phyloP scores from a whole-genome alignment of 176 grass and related monocot genomes.

The Musa troglodytarum region DNA sequence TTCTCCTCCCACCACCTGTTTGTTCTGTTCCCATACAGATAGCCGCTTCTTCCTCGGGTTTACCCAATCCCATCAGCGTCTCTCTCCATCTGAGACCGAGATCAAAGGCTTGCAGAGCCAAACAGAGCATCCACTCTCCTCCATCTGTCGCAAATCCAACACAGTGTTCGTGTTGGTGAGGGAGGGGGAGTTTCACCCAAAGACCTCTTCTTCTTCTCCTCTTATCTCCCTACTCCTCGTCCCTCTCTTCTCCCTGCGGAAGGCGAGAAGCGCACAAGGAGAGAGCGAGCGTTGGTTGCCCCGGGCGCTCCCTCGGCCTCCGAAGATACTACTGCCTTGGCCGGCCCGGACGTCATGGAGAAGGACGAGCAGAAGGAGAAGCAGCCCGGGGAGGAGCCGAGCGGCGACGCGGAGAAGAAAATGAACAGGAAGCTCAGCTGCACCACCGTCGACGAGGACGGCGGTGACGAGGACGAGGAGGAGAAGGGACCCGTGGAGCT shows the following conservation, averaged over 20 bases:
- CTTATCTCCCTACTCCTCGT: slow-evolving; percentile 23
- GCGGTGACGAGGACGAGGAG: slow-evolving; percentile 45
- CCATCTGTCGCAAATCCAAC: no score
- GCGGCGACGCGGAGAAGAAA: not conserved
- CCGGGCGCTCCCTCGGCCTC: slow-evolving; percentile 51
- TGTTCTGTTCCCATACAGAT: not conserved
- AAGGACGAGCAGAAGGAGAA: not conserved
- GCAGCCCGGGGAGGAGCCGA: slow-evolving; percentile 4
- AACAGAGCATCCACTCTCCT: no score
- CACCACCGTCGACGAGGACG: slow-evolving; percentile 18
- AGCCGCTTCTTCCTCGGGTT: not conserved
- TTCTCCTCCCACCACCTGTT: not conserved
- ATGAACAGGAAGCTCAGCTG: slow-evolving; percentile 31
- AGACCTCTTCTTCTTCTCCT: not conserved
- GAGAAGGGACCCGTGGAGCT: slow-evolving; percentile 45
- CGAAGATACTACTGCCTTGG: slow-evolving; percentile 28
- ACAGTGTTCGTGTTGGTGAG: no score
- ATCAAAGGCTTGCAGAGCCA: no score
- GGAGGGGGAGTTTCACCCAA: not conserved
- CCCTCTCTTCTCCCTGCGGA: slow-evolving; percentile 27
- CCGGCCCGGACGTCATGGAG: not conserved
- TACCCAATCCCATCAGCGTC: not conserved
- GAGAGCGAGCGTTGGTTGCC: slow-evolving; percentile 52
- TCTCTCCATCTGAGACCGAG: no score
- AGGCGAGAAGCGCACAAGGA: not conserved